These are phyloP conservation scores for Nidula microcarpa DNA, from an alignment of 768 basidiomycete species.

Conservation along the genomic window DNA sequence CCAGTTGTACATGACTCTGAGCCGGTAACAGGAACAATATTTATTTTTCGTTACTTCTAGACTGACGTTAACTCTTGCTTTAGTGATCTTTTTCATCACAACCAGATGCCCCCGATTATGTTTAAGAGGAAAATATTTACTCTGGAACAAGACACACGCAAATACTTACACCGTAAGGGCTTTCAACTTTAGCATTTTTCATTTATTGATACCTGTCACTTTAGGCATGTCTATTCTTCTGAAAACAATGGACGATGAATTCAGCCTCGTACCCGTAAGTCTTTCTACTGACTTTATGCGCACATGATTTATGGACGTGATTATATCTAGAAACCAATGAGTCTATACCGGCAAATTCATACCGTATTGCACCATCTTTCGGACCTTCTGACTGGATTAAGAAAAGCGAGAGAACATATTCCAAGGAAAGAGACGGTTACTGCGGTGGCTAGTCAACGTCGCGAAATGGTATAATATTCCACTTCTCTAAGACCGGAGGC, in stretches of 20 bases:
- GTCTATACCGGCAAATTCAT: slow-evolving; percentile 34
- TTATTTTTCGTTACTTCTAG: not conserved
- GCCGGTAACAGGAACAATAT: slow-evolving; percentile 23
- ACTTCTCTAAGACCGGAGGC: not conserved
- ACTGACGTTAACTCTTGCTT: not conserved
- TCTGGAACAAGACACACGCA: slow-evolving; percentile 39
- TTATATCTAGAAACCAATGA: slow-evolving; percentile 38
- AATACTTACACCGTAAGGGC: slow-evolving; percentile 26
- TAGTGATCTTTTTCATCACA: slow-evolving; percentile 32
- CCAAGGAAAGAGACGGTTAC: slow-evolving; percentile 39
- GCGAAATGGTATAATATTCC: slow-evolving; percentile 25
- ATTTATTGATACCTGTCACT: not conserved
- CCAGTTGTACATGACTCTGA: slow-evolving; percentile 38
- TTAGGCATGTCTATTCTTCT: slow-evolving; percentile 28
- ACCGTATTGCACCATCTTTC: slow-evolving; percentile 33
- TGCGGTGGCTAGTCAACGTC: slow-evolving; percentile 31
- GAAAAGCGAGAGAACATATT: slow-evolving; percentile 45
- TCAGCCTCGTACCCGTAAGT: slow-evolving; percentile 41
- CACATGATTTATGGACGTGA: not conserved
- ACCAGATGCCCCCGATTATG: slow-evolving; percentile 17
- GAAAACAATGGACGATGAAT: slow-evolving; percentile 40
- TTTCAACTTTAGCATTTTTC: slow-evolving; percentile 1
- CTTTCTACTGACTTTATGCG: not conserved
- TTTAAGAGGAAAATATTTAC: slow-evolving; percentile 25
- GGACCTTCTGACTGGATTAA: slow-evolving; percentile 39